Percentiles rank a stretch among this genome's conserved stretches.
Conservation (phyloP, 495 filamentous ascomycete genomes). For the Mytilinidion resinicola region DNA sequence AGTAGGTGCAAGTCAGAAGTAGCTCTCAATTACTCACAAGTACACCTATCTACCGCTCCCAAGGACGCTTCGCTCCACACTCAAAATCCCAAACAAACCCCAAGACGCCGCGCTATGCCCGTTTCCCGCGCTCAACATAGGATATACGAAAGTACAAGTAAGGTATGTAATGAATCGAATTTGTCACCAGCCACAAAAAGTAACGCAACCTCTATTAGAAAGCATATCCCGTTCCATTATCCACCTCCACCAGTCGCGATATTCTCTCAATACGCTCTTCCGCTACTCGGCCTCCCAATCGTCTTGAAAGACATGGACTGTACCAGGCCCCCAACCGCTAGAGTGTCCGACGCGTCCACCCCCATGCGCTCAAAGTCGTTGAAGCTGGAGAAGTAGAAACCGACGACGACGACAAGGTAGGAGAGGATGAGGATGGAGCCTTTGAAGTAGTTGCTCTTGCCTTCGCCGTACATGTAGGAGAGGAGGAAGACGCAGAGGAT, state of each 20-base stretch:
- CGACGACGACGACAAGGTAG: slow-evolving; percentile 86
- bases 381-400: slow-evolving; percentile 83
- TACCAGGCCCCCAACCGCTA: slow-evolving; percentile 19
- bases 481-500: slow-evolving; percentile 96
- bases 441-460: slow-evolving; percentile 92
- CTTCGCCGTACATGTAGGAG: slow-evolving; percentile 96
- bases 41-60: no score
- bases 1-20: no score
- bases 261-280: slow-evolving; percentile 8
- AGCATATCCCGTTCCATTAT: no score
- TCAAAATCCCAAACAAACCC: no score
- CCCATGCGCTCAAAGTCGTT: slow-evolving; percentile 56
- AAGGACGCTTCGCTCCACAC: no score
- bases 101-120: no score
- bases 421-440: slow-evolving; percentile 90
- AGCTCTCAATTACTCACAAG: no score
- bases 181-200: no score
- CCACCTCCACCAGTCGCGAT: neutral
- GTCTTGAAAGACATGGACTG: slow-evolving; percentile 25
- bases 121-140: no score
- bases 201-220: no score
- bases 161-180: no score
- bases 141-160: no score
- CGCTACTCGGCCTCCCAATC: slow-evolving; percentile 2
- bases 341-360: slow-evolving; percentile 28